A percentile compares a stretch with the other conserved stretches of the same genome.
Evolutionary conservation across 352 stramenopile genomes (phyloP).

Genomic region (Pythium rishiriense): DNA sequence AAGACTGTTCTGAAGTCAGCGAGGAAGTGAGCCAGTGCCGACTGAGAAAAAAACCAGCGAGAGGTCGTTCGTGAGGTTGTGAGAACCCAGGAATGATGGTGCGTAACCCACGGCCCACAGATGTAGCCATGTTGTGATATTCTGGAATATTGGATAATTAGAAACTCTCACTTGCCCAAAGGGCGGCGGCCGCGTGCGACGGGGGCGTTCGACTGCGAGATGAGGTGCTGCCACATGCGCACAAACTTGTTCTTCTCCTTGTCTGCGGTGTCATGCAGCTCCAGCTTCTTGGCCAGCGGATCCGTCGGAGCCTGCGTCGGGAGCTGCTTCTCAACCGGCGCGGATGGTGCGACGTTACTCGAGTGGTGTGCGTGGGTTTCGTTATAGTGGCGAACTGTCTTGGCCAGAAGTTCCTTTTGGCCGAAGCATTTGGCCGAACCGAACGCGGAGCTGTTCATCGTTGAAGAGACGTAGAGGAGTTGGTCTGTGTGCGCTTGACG

Average conservation of each 20-base stretch:
- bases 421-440: slow-evolving; percentile 2
- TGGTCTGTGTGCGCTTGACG: background rate
- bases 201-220: slow-evolving; percentile 7
- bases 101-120: background rate
- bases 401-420: slow-evolving; percentile 10
- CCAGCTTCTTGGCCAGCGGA: background rate
- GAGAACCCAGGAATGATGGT: slow-evolving; percentile 9
- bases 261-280: background rate
- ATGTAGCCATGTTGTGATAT: slow-evolving; percentile 8
- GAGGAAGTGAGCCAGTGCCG: slow-evolving; percentile 11
- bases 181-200: background rate
- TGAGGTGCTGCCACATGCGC: slow-evolving; percentile 15
- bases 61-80: slow-evolving; percentile 16
- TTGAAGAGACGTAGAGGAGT: background rate
- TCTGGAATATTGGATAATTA: background rate
- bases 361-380: background rate
- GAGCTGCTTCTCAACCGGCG: background rate
- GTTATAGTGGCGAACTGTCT: slow-evolving; percentile 8
- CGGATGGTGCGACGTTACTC: background rate
- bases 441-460: slow-evolving; percentile 8
- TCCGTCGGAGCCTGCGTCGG: background rate
- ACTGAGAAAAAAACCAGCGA: slow-evolving; percentile 4
- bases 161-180: background rate
- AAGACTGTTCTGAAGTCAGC: slow-evolving; percentile 5
- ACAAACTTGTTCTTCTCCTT: slow-evolving; percentile 5